Base-by-base conservation (phyloP, 2,329 filamentous ascomycete genomes). In the Orbilia brochopaga region DNA sequence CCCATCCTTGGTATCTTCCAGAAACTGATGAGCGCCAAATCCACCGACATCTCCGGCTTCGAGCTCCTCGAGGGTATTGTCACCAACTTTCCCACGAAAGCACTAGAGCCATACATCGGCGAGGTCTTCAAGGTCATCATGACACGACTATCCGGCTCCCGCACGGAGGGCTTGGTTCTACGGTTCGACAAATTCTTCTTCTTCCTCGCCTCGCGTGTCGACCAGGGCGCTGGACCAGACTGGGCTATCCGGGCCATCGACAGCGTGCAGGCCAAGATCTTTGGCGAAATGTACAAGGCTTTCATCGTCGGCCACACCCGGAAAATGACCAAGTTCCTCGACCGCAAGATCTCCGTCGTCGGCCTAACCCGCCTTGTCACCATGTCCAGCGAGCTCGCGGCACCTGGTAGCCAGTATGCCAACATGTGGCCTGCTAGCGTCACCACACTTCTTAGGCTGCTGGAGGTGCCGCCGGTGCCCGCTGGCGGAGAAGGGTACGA, bases 151-250 rank as follows among this genome's bases (percentile, higher is more conserved):
- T 83, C 82, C 82, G 88, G 83, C 81, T 91, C 81, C 80, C 94
- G 85, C 81, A 88, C 92, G 0, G 93, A 97, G 76, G 89, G 87
- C 52, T 90, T 96, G 80, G 90, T 92, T 76, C 82, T 91, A 61
- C 89, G 92, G 59, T 97, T 99, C 79, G 90, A 92, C 60, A 89
- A 92, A 35, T 95, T 99, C 83, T 99, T 95, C 79, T 93, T 99
- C 80, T 87, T 97, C 74, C 85, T 97, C 61, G 91, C 90, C 30
- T 90, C 92, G 17, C 85, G 84, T 73, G 86, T 89, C 35, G 89
- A 94, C 74, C 86, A 87, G 75, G 91, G 92, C n/a, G 87, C 94
- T 66, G 94, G 93, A 53, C 86, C 92, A 6, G 94, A 99, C 80
- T 96, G 91, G 81, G 94, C 97, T 81, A 90, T 97, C 80, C 85